Evolutionary conservation across 2,329 filamentous ascomycete genomes (phyloP).

Genomic region (Colletotrichum siamense): DNA sequence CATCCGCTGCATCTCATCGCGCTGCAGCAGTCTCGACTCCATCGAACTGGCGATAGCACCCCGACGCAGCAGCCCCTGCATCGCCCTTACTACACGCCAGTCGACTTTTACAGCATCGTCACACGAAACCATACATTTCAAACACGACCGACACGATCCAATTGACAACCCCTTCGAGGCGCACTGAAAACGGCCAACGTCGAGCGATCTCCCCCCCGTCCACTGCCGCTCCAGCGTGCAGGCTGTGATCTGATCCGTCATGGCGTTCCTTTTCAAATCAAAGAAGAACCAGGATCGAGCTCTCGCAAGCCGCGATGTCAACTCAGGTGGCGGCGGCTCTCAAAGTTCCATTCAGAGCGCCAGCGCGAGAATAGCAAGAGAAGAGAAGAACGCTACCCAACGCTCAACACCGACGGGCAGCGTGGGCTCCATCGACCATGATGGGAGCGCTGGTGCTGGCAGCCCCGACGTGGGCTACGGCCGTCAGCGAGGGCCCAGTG

Average conservation of each 20-base stretch:
- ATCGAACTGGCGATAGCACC: conserved; percentile 6
- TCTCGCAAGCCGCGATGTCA: conserved; percentile 60
- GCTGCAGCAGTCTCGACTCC: conserved; percentile 11
- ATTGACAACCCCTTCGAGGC: background rate
- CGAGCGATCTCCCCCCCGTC: conserved; percentile 20
- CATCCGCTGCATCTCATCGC: conserved; percentile 17
- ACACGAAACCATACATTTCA: background rate
- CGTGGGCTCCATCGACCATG: conserved; percentile 73
- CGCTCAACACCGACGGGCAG: conserved; percentile 80
- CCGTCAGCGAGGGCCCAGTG: conserved; percentile 58
- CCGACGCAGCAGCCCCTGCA: background rate
- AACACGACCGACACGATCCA: conserved; percentile 7
- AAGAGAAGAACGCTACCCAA: conserved; percentile 59
- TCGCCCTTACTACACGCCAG: background rate
- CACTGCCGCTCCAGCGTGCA: conserved; percentile 36
- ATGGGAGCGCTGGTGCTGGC: conserved; percentile 58
- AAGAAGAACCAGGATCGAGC: conserved; percentile 76
- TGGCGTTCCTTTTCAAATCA: conserved; percentile 85
- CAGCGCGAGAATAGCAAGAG: conserved; percentile 40
- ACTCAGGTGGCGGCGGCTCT: conserved; percentile 38
- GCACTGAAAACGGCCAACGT: conserved; percentile 25
- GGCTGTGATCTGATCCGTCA: conserved; percentile 50
- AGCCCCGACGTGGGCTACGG: conserved; percentile 70
- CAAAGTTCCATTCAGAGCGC: conserved; percentile 54
- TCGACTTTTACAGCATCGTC: background rate